These are phyloP conservation scores for Sanghuangporus sanghuang DNA, from an alignment of 1,284 basidiomycete species.

Conservation along the genomic window DNA sequence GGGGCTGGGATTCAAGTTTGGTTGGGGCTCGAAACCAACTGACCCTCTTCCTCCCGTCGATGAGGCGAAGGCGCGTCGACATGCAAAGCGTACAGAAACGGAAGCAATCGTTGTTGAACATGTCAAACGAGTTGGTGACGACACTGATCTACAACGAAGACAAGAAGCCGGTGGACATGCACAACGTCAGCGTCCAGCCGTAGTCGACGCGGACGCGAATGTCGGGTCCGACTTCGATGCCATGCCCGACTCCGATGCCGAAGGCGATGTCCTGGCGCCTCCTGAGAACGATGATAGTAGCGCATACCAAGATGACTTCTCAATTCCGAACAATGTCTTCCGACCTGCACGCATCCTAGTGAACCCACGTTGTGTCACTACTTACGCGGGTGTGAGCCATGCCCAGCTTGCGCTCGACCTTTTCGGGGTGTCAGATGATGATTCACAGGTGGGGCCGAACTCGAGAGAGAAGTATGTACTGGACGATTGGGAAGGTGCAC, in stretches of 20 bases:
- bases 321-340: conserved; percentile 86
- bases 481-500: conserved; percentile 91
- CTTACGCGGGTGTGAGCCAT: conserved; percentile 93
- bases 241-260: conserved; percentile 53
- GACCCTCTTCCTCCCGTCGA: not conserved
- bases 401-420: conserved; percentile 87
- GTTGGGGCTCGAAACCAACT: conserved; percentile 10
- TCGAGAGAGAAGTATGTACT: conserved; percentile 68
- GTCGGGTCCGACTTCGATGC: conserved; percentile 87
- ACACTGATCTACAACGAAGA: conserved; percentile 25
- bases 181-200: conserved; percentile 29
- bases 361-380: conserved; percentile 92
- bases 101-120: not conserved
- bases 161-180: conserved; percentile 30
- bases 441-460: conserved; percentile 29
- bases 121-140: not conserved
- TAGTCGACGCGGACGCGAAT: conserved; percentile 66
- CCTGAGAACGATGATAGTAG: not conserved
- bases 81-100: conserved; percentile 9
- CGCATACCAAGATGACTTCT: conserved; percentile 33
- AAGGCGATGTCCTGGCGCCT: not conserved
- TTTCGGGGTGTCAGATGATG: conserved; percentile 66
- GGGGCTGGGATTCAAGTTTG: conserved; percentile 15
- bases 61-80: conserved; percentile 14
- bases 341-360: conserved; percentile 85